Conservation (phyloP, 495 filamentous ascomycete species). For the Apiosordaria backusii region DNA sequence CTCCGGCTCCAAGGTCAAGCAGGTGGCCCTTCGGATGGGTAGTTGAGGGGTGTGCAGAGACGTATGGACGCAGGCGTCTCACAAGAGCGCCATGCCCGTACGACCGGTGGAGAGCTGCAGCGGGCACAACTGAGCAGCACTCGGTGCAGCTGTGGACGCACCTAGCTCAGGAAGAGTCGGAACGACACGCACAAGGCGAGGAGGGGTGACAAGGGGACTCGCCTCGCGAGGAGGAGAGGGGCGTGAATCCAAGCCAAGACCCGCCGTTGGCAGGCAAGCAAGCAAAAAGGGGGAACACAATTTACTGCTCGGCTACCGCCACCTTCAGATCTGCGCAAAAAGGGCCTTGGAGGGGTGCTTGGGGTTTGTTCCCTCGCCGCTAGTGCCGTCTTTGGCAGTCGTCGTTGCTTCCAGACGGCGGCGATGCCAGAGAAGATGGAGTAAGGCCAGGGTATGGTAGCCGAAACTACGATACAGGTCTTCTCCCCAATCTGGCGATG, state of each 20-base stretch:
- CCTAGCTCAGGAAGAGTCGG: slow-evolving; percentile 20
- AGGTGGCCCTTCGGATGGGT: slow-evolving; percentile 13
- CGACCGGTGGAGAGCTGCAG: slow-evolving; percentile 25
- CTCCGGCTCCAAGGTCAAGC: background rate
- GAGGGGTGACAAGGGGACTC: slow-evolving; percentile 11
- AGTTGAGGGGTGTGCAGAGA: slow-evolving; percentile 28
- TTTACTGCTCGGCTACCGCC: slow-evolving; percentile 23
- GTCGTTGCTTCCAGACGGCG: background rate
- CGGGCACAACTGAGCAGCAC: slow-evolving; percentile 31
- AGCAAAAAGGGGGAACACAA: slow-evolving; percentile 13
- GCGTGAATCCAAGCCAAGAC: background rate
- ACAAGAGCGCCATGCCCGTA: slow-evolving; percentile 30
- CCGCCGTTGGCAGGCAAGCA: slow-evolving; percentile 10
- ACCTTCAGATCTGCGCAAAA: slow-evolving; percentile 12
- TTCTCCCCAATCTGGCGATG: background rate
- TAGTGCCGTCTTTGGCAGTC: background rate
- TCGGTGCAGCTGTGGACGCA: slow-evolving; percentile 31
- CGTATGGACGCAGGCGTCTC: slow-evolving; percentile 22
- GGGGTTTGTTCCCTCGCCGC: background rate
- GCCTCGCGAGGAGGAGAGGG: background rate
- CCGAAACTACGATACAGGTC: background rate
- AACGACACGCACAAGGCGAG: slow-evolving; percentile 20
- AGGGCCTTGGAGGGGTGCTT: background rate
- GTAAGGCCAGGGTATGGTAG: slow-evolving; percentile 2
- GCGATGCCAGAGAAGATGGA: background rate